Percentiles rank a stretch among this genome's conserved stretches.
These are phyloP conservation scores for Zymoseptoria brevis DNA, from an alignment of 2,329 filamentous ascomycete species.

Conservation along the genomic window DNA sequence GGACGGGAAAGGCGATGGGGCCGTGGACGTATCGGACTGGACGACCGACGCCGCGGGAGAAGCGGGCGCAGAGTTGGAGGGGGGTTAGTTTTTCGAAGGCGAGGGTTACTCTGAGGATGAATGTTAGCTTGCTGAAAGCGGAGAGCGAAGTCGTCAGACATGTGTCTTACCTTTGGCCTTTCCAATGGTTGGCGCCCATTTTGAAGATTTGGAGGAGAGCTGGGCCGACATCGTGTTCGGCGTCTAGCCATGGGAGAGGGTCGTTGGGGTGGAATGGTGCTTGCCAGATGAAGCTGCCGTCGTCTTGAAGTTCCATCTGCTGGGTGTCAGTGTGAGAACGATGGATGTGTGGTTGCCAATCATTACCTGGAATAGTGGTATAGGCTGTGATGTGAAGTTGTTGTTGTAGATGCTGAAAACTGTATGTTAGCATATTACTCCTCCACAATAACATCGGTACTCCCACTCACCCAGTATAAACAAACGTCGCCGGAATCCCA, in stretches of 20 bases:
- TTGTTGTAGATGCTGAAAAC: slow-evolving; percentile 75
- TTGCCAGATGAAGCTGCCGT: slow-evolving; percentile 85
- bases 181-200: slow-evolving; percentile 80
- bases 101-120: slow-evolving; percentile 68
- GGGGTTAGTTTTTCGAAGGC: slow-evolving; percentile 87
- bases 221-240: slow-evolving; percentile 90
- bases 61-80: slow-evolving; percentile 69
- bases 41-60: slow-evolving; percentile 68
- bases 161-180: slow-evolving; percentile 54
- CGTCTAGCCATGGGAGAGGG: slow-evolving; percentile 88
- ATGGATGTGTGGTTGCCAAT: not conserved
- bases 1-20: slow-evolving; percentile 75
- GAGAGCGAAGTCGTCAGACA: too few relatives aligned
- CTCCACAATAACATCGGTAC: not conserved
- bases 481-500: slow-evolving; percentile 77
- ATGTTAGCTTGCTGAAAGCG: too few relatives aligned
- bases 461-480: slow-evolving; percentile 63
- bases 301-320: slow-evolving; percentile 69
- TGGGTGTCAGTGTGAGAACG: not conserved
- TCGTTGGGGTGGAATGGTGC: slow-evolving; percentile 87
- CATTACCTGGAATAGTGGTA: slow-evolving; percentile 70
- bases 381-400: slow-evolving; percentile 89
- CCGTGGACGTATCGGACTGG: slow-evolving; percentile 70
- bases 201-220: slow-evolving; percentile 92
- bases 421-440: not conserved